Evolutionary conservation across 2,329 filamentous ascomycete species (phyloP).

Genomic region (Aspergillus piperis): DNA sequence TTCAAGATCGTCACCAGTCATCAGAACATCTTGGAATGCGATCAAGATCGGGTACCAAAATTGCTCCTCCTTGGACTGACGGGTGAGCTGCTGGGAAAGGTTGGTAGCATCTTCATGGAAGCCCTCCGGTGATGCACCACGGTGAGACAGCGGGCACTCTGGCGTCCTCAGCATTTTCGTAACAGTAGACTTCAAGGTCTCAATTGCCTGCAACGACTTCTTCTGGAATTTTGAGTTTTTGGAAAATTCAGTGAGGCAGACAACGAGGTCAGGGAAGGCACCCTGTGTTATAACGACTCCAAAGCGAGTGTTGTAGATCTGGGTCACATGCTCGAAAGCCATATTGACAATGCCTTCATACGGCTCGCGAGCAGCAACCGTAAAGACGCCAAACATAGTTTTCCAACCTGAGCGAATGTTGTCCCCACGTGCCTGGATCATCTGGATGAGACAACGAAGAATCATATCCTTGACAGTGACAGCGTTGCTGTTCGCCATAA

Average conservation of each 20-base stretch:
- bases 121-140: conserved; percentile 51
- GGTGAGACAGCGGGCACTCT: conserved; percentile 84
- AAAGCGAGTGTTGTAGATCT: conserved; percentile 94
- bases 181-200: conserved; percentile 89
- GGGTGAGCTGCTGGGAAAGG: conserved; percentile 64
- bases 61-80: conserved; percentile 90
- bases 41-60: conserved; percentile 99
- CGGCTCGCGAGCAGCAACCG: conserved; percentile 87
- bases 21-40: conserved; percentile 96
- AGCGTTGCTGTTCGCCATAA: conserved; percentile 89
- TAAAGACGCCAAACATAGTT: conserved; percentile 99
- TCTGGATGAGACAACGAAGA: conserved; percentile 91
- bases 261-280: conserved; percentile 92
- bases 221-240: conserved; percentile 99
- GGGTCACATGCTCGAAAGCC: conserved; percentile 93
- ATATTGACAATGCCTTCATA: conserved; percentile 96
- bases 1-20: conserved; percentile 98
- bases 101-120: conserved; percentile 49
- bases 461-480: conserved; percentile 97
- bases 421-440: conserved; percentile 95
- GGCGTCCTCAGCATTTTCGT: conserved; percentile 94
- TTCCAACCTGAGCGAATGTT: conserved; percentile 98
- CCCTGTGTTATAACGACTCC: conserved; percentile 95
- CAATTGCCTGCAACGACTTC: conserved; percentile 94
- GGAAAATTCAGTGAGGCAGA: conserved; percentile 96